These are phyloP conservation scores for Globisporangium apiculatum DNA, from an alignment of 352 stramenopile genomes.

Conservation along the genomic window DNA sequence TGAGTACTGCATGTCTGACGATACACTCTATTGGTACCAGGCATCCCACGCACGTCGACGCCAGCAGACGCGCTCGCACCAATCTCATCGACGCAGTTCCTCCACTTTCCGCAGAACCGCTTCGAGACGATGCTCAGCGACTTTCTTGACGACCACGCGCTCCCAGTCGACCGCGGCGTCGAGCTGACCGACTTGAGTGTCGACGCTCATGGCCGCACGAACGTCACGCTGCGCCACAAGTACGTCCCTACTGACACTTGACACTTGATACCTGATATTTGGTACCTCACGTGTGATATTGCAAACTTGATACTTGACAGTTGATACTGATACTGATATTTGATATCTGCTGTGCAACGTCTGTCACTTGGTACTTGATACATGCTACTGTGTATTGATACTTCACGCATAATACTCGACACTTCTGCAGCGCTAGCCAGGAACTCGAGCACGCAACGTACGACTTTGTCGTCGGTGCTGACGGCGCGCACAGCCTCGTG, in stretches of 20 bases:
- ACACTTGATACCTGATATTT: not conserved
- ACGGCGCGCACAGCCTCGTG: slow-evolving; percentile 87
- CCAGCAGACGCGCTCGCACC: slow-evolving; percentile 13
- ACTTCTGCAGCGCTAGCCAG: slow-evolving; percentile 18
- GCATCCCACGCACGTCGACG: slow-evolving; percentile 30
- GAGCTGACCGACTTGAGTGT: slow-evolving; percentile 39
- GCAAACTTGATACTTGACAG: not conserved
- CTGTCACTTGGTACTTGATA: no score
- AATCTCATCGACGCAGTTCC: slow-evolving; percentile 72
- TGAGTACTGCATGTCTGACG: no score
- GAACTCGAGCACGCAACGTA: slow-evolving; percentile 33
- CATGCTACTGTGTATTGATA: no score
- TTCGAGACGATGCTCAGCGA: slow-evolving; percentile 63
- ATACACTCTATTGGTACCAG: slow-evolving; percentile 11
- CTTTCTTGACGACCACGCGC: slow-evolving; percentile 34
- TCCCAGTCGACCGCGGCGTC: slow-evolving; percentile 54
- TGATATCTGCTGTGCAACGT: no score
- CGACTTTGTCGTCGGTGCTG: slow-evolving; percentile 86
- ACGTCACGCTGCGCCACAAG: slow-evolving; percentile 38
- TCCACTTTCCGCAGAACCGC: slow-evolving; percentile 82
- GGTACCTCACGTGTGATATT: no score
- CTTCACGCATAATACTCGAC: slow-evolving; percentile 2
- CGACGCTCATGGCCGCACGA: slow-evolving; percentile 6
- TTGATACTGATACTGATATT: no score
- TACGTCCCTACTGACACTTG: slow-evolving; percentile 19